Base-by-base conservation (phyloP, 169 alveolate genomes). In the Theileria orientalis region DNA sequence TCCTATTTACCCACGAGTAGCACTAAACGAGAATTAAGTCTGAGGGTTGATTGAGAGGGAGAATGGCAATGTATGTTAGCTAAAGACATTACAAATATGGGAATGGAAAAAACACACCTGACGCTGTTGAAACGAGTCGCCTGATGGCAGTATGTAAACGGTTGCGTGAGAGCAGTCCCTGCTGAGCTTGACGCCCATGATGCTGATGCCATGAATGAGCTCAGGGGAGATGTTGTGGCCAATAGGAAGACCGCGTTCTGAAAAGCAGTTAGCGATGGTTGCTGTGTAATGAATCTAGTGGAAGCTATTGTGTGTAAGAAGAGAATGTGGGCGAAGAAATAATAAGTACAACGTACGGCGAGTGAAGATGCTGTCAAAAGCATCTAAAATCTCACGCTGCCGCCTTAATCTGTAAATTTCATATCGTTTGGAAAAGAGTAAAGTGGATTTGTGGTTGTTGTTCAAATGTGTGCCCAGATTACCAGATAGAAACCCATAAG, bases 131-230 rank as follows among this genome's bases (percentile, higher is more conserved):
- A 72, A 72, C 49, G 83, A 67, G 57, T 80, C 88, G 0, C 88
- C 88, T 3, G 71, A 51, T 40, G 70, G 54, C 74, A 54, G 60
- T n/a, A 80, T 52, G 63, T 63, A 62, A 64, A 80, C 41, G 33
- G 74, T 47, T 27, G 88, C 88, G 33, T 80, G 88, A 2, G 88
- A 54, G 66, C 88, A 80, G 66, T 80, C 84, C 2, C 62, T 16
- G 59, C 47, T 66, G 41, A 80, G 73, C 29, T 44, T 32, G 0
- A 80, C 88, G 40, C 70, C 79, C 47, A 66, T 60, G 0, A 80
- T 66, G 29, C 51, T 52, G 41, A 80, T 80, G 1, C 83, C 64
- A 16, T 72, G 83, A 13, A 80, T 33, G 16, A 72, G 42, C 21
- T 72, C 84, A 0, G 80, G 83, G 30, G 60, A 66, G 21, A 78